These are phyloP conservation scores for Pseudofabraea citricarpa DNA, from an alignment of 2,329 filamentous ascomycete species.

Conservation along the genomic window DNA sequence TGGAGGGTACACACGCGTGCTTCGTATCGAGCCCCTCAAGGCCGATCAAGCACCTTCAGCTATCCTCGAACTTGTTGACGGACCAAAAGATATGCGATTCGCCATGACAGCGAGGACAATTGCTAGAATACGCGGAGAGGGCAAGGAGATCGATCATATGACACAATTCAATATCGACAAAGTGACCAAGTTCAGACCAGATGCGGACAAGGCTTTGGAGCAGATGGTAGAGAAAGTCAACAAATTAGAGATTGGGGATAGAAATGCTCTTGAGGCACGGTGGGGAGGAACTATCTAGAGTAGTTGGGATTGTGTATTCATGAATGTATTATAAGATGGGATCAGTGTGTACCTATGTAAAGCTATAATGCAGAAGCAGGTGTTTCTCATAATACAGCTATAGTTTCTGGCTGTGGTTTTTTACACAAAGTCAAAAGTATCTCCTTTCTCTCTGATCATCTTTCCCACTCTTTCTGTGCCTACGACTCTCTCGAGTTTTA, in stretches of 20 bases:
- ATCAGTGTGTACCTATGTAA: constrained; percentile 2
- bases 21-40: constrained; percentile 85
- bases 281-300: constrained; percentile 22
- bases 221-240: constrained; percentile 47
- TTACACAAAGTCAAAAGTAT: constrained; percentile 94
- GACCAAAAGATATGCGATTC: constrained; percentile 89
- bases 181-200: constrained; percentile 69
- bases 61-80: constrained; percentile 92
- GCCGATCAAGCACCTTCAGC: constrained; percentile 83
- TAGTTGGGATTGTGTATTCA: neutral
- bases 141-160: constrained; percentile 59
- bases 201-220: constrained; percentile 65
- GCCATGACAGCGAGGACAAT: constrained; percentile 86
- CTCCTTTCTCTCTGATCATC: constrained; percentile 78
- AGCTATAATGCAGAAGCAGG: no score
- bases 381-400: no score
- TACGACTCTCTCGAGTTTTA: constrained; percentile 85
- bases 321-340: constrained; percentile 1
- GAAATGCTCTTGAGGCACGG: constrained; percentile 24
- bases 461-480: constrained; percentile 74
- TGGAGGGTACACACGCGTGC: constrained; percentile 91
- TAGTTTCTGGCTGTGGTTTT: constrained; percentile 10
- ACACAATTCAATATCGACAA: constrained; percentile 78
- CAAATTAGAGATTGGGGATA: constrained; percentile 28
- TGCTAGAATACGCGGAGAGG: constrained; percentile 54